Conservation (phyloP, 371 early-diverging fungal genomes). For the Vairimorpha ceranae region DNA sequence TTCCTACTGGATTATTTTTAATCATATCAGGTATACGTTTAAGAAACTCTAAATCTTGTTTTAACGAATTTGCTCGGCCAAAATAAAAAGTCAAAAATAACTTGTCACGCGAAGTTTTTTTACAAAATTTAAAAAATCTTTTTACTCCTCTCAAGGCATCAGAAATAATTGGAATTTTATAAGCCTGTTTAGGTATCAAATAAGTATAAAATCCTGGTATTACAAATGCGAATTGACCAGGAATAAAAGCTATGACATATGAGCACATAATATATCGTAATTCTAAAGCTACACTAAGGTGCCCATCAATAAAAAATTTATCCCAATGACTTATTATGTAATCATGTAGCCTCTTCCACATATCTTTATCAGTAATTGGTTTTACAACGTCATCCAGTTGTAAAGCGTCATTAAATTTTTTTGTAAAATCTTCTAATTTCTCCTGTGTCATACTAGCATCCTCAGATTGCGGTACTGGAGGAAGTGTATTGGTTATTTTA, state of each 20-base stretch:
- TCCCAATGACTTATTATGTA: constrained; percentile 21
- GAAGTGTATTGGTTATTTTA: background rate
- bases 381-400: background rate
- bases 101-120: constrained; percentile 3
- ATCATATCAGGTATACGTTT: constrained; percentile 36
- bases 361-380: constrained; percentile 26
- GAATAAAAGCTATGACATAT: constrained; percentile 44
- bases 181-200: constrained; percentile 39
- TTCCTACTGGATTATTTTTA: constrained; percentile 32
- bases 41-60: constrained; percentile 45
- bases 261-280: constrained; percentile 46
- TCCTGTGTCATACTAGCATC: background rate
- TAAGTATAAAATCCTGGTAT: constrained; percentile 31
- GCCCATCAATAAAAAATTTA: constrained; percentile 39
- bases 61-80: constrained; percentile 17
- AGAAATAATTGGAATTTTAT: constrained; percentile 32
- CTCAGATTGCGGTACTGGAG: background rate
- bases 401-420: background rate
- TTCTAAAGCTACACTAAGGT: constrained; percentile 25
- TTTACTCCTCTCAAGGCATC: constrained; percentile 39
- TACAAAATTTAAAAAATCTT: constrained; percentile 48
- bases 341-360: constrained; percentile 37
- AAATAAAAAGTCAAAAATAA: constrained; percentile 43
- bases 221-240: constrained; percentile 33
- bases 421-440: background rate